Evolutionary conservation across 768 basidiomycete genomes (phyloP).

Genomic region (Boletus rex-veris): DNA sequence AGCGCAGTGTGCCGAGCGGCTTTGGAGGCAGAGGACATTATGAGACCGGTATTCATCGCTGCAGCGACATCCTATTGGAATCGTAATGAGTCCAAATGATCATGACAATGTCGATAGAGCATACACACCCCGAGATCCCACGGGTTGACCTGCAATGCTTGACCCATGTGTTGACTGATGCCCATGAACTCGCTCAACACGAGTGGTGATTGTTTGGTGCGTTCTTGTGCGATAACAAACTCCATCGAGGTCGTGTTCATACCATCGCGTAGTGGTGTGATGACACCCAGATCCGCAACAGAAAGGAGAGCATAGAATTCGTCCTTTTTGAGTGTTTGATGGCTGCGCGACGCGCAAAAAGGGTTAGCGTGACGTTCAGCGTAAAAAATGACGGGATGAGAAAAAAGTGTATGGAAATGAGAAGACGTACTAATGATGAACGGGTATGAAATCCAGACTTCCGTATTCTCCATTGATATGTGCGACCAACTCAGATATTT

Average conservation of each 20-base stretch:
- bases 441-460: conserved; percentile 89
- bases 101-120: background rate
- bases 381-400: background rate
- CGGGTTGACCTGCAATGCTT: conserved; percentile 90
- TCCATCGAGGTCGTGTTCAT: conserved; percentile 99
- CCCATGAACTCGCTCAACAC: conserved; percentile 98
- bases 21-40: conserved; percentile 80
- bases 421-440: conserved; percentile 88
- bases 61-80: conserved; percentile 71
- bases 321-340: conserved; percentile 95
- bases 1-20: conserved; percentile 66
- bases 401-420: background rate
- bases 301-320: conserved; percentile 95
- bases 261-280: conserved; percentile 93
- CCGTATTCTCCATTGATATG: conserved; percentile 97
- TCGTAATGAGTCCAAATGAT: background rate
- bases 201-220: conserved; percentile 78
- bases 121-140: conserved; percentile 84
- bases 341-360: conserved; percentile 45
- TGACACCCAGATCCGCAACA: conserved; percentile 91
- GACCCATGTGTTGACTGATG: conserved; percentile 86
- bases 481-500: conserved; percentile 90
- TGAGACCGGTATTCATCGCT: conserved; percentile 84
- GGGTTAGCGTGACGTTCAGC: background rate
- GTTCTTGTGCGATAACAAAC: conserved; percentile 91